Conservation (phyloP, 208 protist genomes). For the Acanthamoeba triangularis region DNA sequence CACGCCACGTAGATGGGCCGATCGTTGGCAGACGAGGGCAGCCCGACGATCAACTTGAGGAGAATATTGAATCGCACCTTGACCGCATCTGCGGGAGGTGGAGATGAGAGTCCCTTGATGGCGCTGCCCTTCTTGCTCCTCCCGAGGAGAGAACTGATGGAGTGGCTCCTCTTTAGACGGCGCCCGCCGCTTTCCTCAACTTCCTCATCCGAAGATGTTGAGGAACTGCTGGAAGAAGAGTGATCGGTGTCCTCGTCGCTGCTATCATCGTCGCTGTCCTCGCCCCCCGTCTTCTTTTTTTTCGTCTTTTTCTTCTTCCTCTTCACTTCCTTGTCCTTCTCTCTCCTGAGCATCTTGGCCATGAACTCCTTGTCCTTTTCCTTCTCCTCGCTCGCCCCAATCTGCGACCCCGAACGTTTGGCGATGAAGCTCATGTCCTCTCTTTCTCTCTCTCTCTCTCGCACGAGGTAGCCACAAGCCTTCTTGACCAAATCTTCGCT, state of each 20-base stretch:
- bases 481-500: too few relatives aligned
- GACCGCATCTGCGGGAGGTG: background rate
- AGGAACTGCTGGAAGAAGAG: background rate
- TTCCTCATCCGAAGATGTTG: background rate
- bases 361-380: slow-evolving; percentile 22
- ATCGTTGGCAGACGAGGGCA: slow-evolving; percentile 15
- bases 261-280: background rate
- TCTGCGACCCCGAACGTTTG: background rate
- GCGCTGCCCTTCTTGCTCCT: background rate
- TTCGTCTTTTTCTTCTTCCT: background rate
- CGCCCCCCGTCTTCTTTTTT: background rate
- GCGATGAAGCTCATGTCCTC: slow-evolving; percentile 1
- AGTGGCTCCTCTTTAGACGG: background rate
- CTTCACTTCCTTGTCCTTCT: background rate
- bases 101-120: background rate
- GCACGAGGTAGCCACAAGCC: too few relatives aligned
- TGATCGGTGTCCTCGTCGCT: background rate
- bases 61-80: slow-evolving; percentile 54
- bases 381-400: slow-evolving; percentile 4
- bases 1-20: background rate
- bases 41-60: slow-evolving; percentile 32
- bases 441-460: too few relatives aligned
- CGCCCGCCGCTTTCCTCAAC: too few relatives aligned
- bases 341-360: background rate
- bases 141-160: background rate